Conservation (phyloP, 2,329 filamentous ascomycete genomes). For the Pleomassaria siparia region DNA sequence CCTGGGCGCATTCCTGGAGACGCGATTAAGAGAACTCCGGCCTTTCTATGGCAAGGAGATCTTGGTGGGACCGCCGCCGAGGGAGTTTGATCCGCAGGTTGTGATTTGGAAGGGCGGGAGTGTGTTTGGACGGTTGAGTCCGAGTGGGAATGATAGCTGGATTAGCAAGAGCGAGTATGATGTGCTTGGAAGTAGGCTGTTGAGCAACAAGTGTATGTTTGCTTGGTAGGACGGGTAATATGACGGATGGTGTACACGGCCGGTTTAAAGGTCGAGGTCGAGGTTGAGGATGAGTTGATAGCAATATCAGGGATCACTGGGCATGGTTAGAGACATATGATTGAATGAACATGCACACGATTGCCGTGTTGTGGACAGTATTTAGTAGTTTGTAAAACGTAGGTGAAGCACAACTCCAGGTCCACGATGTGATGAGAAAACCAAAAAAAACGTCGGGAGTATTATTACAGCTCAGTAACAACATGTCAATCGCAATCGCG, state of each 20-base stretch:
- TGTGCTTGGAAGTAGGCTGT: slow-evolving; percentile 73
- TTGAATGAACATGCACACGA: too few relatives aligned
- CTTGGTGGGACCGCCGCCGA: slow-evolving; percentile 69
- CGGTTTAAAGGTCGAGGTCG: too few relatives aligned
- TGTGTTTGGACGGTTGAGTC: slow-evolving; percentile 85
- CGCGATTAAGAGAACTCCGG: slow-evolving; percentile 68
- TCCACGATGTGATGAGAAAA: too few relatives aligned
- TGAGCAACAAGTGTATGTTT: slow-evolving; percentile 57
- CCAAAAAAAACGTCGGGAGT: too few relatives aligned
- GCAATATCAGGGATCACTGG: too few relatives aligned
- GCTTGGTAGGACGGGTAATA: slow-evolving; percentile 31
- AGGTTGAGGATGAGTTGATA: too few relatives aligned
- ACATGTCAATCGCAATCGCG: too few relatives aligned
- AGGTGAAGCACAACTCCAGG: too few relatives aligned
- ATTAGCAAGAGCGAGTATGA: slow-evolving; percentile 87
- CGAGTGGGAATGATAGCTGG: slow-evolving; percentile 88
- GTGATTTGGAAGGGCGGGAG: slow-evolving; percentile 97
- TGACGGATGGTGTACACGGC: not conserved
- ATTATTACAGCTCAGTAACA: too few relatives aligned
- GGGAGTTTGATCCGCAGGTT: slow-evolving; percentile 96
- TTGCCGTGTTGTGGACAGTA: too few relatives aligned
- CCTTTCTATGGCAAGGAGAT: slow-evolving; percentile 67
- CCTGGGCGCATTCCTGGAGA: slow-evolving; percentile 81
- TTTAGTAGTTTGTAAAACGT: too few relatives aligned
- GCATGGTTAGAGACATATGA: too few relatives aligned